These are phyloP conservation scores for Boletales sp. DNA, from an alignment of 768 basidiomycete genomes.

Conservation along the genomic window DNA sequence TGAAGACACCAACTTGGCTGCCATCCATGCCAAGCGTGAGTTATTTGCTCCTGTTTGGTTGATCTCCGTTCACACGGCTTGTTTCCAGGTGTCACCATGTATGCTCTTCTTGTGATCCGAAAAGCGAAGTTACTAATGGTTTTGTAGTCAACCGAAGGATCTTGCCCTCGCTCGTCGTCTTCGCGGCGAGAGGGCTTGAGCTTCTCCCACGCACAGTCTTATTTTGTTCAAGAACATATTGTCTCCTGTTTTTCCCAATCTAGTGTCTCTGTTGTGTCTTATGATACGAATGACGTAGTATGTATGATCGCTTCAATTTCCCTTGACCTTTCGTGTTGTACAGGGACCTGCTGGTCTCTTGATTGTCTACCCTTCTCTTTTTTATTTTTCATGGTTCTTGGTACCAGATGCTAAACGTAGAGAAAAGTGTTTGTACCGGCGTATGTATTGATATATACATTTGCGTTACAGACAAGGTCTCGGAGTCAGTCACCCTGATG, in stretches of 20 bases:
- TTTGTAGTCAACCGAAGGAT: conserved; percentile 77
- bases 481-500: no score
- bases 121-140: conserved; percentile 13
- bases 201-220: background rate
- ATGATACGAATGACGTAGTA: conserved; percentile 30
- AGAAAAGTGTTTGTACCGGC: conserved; percentile 27
- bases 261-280: conserved; percentile 15
- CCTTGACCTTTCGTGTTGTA: background rate
- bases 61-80: conserved; percentile 9
- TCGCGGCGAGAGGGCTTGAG: conserved; percentile 79
- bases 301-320: conserved; percentile 18
- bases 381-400: background rate
- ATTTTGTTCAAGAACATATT: background rate
- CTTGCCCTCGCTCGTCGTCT: conserved; percentile 84
- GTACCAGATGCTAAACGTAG: conserved; percentile 13
- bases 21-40: conserved; percentile 81
- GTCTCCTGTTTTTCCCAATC: conserved; percentile 6
- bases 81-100: conserved; percentile 53
- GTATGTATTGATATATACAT: conserved; percentile 23
- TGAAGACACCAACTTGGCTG: conserved; percentile 89
- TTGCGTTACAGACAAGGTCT: conserved; percentile 14
- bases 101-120: conserved; percentile 20
- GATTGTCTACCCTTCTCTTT: background rate
- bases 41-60: conserved; percentile 3
- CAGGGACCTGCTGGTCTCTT: background rate